Evolutionary conservation across 306 rosid species (phyloP), one percentile per base, ranked within the genome.

Genomic region (Quercus robur): DNA sequence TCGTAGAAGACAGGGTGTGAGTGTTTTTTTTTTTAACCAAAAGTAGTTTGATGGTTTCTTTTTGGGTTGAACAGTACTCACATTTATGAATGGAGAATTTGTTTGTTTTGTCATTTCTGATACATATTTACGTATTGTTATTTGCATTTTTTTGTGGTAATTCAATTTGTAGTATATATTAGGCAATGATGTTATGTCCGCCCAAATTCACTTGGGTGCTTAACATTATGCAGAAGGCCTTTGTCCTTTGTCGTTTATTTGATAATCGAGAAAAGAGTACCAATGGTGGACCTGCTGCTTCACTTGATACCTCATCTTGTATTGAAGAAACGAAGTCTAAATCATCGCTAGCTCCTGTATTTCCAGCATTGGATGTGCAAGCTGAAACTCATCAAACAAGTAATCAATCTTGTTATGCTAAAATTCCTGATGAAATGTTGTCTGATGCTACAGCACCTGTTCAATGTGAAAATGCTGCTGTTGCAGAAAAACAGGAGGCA

Each of bases 231-330:
- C 96, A 95, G 99, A 95, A 73, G 79, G 62, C 97, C 6, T 95
- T 87, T 85, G 99, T 95, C 67, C 89, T 95, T 33, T 93, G 97
- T 75, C 97, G 99, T 3, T 86, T 95, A 35, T 93, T 95, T 77
- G 93, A 85, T 82, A 94, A 92, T 63, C 86, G 90, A 0, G 97
- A 94, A 18, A 97, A 91, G 75, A 94, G 80, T 83, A 38, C 91
- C 30, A 94, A 90, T 70, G 78, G n/a, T 55, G 97, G 85, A 63
- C 86, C 63, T 57, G 72, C 89, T 49, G 75, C 30, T 67, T 90
- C 97, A 23, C 80, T 90, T 74, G 84, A 90, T 28, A 31, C 75
- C 25, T 57, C 82, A 56, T 87, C 82, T 70, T 90, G 94, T 73
- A 86, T 86, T 2, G 93, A 81, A 69, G 94, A 89, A 33, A 70